phyloP scores from a whole-genome alignment of 2,329 filamentous ascomycete genomes.

The Passalora sequoiae region DNA sequence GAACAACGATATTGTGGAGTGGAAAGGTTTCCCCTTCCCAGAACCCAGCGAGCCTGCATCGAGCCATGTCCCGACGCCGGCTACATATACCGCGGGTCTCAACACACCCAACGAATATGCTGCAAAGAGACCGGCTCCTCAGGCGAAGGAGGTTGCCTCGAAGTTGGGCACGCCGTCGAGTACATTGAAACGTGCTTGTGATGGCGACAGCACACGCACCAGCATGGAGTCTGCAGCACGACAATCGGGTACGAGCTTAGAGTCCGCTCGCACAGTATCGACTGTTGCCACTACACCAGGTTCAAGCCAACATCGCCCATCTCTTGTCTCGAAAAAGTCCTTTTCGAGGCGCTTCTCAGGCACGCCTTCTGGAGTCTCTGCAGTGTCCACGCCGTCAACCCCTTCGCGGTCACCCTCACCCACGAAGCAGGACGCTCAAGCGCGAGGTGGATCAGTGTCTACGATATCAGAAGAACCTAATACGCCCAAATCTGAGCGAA shows the following conservation, averaged over 20 bases:
- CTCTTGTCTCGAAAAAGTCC: slow-evolving; percentile 18
- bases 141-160: slow-evolving; percentile 30
- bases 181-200: slow-evolving; percentile 15
- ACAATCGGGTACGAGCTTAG: slow-evolving; percentile 21
- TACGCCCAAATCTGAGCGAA: slow-evolving; percentile 8
- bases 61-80: slow-evolving; percentile 26
- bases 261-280: slow-evolving; percentile 22
- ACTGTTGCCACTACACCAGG: slow-evolving; percentile 22
- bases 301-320: slow-evolving; percentile 19
- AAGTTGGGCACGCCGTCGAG: slow-evolving; percentile 32
- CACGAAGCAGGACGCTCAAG: slow-evolving; percentile 17
- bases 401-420: slow-evolving; percentile 33
- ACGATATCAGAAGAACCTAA: not conserved
- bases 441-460: not conserved
- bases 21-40: slow-evolving; percentile 37
- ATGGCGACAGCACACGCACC: slow-evolving; percentile 21
- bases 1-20: slow-evolving; percentile 30
- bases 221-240: slow-evolving; percentile 21
- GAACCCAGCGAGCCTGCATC: slow-evolving; percentile 2
- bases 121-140: slow-evolving; percentile 18
- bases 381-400: slow-evolving; percentile 21
- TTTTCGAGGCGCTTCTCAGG: slow-evolving; percentile 26
- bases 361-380: slow-evolving; percentile 29
- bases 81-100: slow-evolving; percentile 42
- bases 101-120: slow-evolving; percentile 41